A percentile compares a stretch with the other conserved stretches of the same genome.
phyloP scores from a whole-genome alignment of 331 rosid species.

The Erythrophleum ivorense region DNA sequence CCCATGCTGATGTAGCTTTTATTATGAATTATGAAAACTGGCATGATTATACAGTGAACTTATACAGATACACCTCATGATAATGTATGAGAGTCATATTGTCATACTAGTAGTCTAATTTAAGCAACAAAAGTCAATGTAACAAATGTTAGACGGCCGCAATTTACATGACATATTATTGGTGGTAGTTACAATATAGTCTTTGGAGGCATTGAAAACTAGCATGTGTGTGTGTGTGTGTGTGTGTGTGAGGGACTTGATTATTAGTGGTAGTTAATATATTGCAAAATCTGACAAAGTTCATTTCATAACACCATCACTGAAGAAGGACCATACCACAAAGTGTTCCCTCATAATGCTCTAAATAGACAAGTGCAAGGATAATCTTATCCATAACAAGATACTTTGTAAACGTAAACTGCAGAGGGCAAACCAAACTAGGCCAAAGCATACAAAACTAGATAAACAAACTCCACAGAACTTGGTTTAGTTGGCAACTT shows the following conservation, averaged over 20 bases:
- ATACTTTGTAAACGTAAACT: background rate
- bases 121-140: background rate
- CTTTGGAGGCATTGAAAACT: no score
- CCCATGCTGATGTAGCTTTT: background rate
- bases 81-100: background rate
- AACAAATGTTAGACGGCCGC: background rate
- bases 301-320: background rate
- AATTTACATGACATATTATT: background rate
- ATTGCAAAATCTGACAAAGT: background rate
- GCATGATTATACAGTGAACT: background rate
- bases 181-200: background rate
- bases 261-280: no score
- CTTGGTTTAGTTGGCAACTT: background rate
- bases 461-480: background rate
- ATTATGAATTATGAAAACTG: background rate
- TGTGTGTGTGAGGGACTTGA: background rate
- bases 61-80: constrained; percentile 1
- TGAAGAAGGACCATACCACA: background rate
- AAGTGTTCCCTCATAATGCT: background rate
- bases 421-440: background rate
- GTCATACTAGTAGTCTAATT: background rate
- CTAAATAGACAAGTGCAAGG: background rate
- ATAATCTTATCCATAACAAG: background rate
- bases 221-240: background rate
- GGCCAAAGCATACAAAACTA: background rate